These are phyloP conservation scores for Quercus berberidifolia DNA, from an alignment of 306 rosid species.

Conservation along the genomic window DNA sequence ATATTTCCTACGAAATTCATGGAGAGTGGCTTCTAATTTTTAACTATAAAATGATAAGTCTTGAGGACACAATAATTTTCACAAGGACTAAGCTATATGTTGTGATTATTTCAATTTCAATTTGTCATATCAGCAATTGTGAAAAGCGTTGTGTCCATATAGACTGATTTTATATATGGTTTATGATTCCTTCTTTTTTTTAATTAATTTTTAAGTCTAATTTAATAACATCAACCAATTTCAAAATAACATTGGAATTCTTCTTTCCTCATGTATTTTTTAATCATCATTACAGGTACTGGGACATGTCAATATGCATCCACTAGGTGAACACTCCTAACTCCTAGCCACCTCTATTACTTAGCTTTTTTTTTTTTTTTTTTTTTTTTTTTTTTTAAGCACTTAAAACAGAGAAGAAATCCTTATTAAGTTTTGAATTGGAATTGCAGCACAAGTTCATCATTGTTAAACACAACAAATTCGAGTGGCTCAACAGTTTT, in stretches of 20 bases:
- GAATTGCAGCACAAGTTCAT: conserved; percentile 68
- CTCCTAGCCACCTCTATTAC: not conserved
- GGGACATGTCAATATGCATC: conserved; percentile 72
- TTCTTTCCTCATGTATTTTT: conserved; percentile 4
- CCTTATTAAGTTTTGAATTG: conserved; percentile 8
- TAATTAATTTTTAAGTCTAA: too few species aligned
- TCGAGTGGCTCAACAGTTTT: conserved; percentile 79
- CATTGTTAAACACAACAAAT: conserved; percentile 73
- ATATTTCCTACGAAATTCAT: too few species aligned
- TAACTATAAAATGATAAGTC: too few species aligned
- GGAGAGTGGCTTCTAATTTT: too few species aligned
- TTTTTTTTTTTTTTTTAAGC: not conserved
- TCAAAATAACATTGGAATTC: not conserved
- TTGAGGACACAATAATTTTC: too few species aligned
- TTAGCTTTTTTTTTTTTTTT: not conserved
- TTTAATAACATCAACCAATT: not conserved
- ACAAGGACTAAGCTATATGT: too few species aligned
- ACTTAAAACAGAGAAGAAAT: not conserved
- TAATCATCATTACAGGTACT: conserved; percentile 41
- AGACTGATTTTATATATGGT: not conserved
- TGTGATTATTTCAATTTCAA: too few species aligned
- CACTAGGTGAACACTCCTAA: conserved; percentile 44
- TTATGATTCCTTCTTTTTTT: not conserved
- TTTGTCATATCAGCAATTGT: too few species aligned
- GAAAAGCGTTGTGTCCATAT: not conserved